Conservation (phyloP, 805 yeast species). For the Geotrichum ghanense region DNA sequence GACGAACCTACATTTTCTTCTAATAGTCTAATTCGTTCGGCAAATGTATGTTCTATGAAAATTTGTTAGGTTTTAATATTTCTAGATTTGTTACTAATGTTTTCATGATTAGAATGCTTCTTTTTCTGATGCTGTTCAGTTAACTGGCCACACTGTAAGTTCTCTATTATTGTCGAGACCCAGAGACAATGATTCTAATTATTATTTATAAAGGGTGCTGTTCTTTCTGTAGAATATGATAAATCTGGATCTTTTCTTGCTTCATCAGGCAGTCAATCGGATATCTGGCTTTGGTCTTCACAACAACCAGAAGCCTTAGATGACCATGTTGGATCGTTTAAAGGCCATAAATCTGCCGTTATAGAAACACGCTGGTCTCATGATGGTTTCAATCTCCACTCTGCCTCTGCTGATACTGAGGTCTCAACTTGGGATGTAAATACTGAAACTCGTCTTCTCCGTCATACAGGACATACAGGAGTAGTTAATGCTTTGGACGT, state of each 20-base stretch:
- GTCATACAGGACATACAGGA: constrained; percentile 38
- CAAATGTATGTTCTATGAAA: neutral
- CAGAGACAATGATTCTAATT: no score
- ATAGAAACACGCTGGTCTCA: constrained; percentile 49
- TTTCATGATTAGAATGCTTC: neutral
- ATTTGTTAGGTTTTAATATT: constrained; percentile 1
- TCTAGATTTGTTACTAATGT: neutral
- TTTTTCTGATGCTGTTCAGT: constrained; percentile 6
- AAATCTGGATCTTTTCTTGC: constrained; percentile 43
- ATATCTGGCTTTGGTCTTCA: constrained; percentile 10
- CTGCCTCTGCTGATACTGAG: constrained; percentile 52
- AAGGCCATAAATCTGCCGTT: constrained; percentile 55
- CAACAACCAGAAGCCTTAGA: constrained; percentile 14
- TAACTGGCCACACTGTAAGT: constrained; percentile 15
- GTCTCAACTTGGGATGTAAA: constrained; percentile 51
- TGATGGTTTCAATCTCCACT: constrained; percentile 30
- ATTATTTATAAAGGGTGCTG: constrained; percentile 26
- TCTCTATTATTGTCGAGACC: neutral
- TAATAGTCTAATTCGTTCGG: constrained; percentile 1
- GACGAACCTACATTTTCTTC: constrained; percentile 1
- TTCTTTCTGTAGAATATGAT: constrained; percentile 41
- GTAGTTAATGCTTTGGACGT: constrained; percentile 46
- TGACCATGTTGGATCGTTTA: constrained; percentile 34
- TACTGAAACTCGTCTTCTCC: constrained; percentile 44
- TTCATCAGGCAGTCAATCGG: constrained; percentile 41